Evolutionary conservation across 2,329 filamentous ascomycete species (phyloP), one percentile per base, ranked within the genome.

Genomic region (Exserohilum turcica): DNA sequence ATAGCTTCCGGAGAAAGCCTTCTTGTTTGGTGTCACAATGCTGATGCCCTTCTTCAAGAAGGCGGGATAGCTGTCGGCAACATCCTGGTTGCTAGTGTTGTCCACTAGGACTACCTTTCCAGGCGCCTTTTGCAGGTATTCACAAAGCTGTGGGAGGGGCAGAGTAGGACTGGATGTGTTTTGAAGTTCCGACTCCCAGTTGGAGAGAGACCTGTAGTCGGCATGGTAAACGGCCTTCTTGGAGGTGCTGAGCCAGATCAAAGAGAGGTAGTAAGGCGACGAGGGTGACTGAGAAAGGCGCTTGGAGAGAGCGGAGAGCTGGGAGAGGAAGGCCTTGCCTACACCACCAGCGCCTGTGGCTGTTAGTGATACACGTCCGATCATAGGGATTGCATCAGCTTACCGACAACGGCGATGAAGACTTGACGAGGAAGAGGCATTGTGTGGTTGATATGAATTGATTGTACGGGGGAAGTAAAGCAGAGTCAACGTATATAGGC

Each of bases 21-120:
- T 99, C 82, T 99, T 99, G 82, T 97, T 99, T 37, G 94, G 92
- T 0, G 94, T 99, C 24, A 97, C 91, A 66, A 99, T 86, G 76
- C 86, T 93, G 75, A 99, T 87, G 10, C 92, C 93, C 59, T 86
- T 85, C 67, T 84, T 83, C 56, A 99, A 80, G 75, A 96, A 90
- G 40, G 83, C 75, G 1, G 94, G 92, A 76, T 99, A 99, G 27
- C 84, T 78, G 56, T 90, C 84, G 43, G 93, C 94, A 27, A 99
- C 83, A 60, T 89, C 87, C 66, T 93, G 88, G 64, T 91, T 92
- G 77, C 90, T 95, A 46, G 94, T 99, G 80, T 97, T 97, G 82
- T 99, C 94, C 61, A 99, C 87, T 27, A 99, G 81, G 38, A 99
- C 82, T 37, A 89, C 86, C 72, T 89, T 90, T 56, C 86, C 85